phyloP scores from a whole-genome alignment of 345 rosid genomes.

The Eucalyptus coolabah region DNA sequence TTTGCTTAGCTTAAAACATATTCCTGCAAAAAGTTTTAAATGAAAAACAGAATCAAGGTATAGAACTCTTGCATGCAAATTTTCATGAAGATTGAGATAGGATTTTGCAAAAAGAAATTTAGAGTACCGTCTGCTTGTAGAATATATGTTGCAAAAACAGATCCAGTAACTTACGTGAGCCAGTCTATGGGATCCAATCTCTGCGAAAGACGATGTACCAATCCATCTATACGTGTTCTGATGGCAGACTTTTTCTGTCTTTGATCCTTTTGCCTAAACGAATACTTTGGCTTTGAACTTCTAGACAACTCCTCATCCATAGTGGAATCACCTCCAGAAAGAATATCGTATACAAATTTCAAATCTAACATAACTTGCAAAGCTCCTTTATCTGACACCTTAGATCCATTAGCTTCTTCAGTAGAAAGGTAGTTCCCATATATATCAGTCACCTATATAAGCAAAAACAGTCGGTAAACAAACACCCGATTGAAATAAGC shows the following conservation, averaged over 20 bases:
- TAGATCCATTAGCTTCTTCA: constrained; percentile 44
- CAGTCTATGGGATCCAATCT: constrained; percentile 97
- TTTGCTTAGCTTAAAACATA: background rate
- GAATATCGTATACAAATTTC: constrained; percentile 74
- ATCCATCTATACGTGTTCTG: constrained; percentile 44
- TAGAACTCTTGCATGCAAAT: background rate
- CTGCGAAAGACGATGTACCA: constrained; percentile 47
- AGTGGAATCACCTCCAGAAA: constrained; percentile 64
- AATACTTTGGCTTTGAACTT: constrained; percentile 34
- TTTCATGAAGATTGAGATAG: background rate
- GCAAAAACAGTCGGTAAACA: background rate
- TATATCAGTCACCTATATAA: constrained; percentile 44
- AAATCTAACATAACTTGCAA: constrained; percentile 82
- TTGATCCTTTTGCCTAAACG: constrained; percentile 58
- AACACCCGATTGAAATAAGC: background rate
- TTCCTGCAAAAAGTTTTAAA: background rate
- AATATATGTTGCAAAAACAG: background rate
- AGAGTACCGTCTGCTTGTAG: background rate
- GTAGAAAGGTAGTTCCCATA: constrained; percentile 67
- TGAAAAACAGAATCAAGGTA: background rate
- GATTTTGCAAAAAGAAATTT: background rate
- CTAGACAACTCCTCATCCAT: constrained; percentile 34
- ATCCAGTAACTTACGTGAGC: constrained; percentile 67
- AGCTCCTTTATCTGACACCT: constrained; percentile 91
- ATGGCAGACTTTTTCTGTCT: constrained; percentile 31